A percentile compares a stretch with the other conserved stretches of the same genome.
These are phyloP conservation scores for Saksenaea vasiformis DNA, from an alignment of 371 early-diverging fungal species.

Conservation along the genomic window DNA sequence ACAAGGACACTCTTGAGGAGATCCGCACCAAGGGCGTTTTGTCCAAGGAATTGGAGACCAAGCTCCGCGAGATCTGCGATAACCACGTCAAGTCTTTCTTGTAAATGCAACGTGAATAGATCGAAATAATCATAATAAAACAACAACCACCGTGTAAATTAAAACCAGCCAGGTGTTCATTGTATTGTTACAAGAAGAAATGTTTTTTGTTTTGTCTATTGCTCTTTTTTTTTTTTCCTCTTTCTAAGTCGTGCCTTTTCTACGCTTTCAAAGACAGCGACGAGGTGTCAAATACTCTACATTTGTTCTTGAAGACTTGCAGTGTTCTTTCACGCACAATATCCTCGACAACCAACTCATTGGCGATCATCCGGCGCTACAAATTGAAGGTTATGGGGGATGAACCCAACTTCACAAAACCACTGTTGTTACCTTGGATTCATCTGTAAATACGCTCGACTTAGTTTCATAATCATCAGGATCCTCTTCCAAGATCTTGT, in stretches of 20 bases:
- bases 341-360: slow-evolving; percentile 71
- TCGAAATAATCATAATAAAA: neutral
- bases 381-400: neutral
- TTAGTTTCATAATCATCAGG: slow-evolving; percentile 64
- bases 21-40: slow-evolving; percentile 84
- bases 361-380: slow-evolving; percentile 72
- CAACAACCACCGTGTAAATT: neutral
- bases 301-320: slow-evolving; percentile 70
- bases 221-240: slow-evolving; percentile 8
- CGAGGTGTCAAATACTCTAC: slow-evolving; percentile 69
- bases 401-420: neutral
- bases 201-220: neutral
- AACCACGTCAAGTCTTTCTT: slow-evolving; percentile 89
- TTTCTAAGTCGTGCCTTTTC: slow-evolving; percentile 1
- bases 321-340: slow-evolving; percentile 73
- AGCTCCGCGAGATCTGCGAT: slow-evolving; percentile 81
- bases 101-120: slow-evolving; percentile 29
- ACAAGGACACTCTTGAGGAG: slow-evolving; percentile 81
- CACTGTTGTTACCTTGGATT: slow-evolving; percentile 56
- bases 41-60: slow-evolving; percentile 78
- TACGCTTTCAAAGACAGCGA: slow-evolving; percentile 28
- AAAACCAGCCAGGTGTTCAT: neutral
- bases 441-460: slow-evolving; percentile 59
- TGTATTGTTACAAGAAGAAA: neutral
- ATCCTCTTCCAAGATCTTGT: slow-evolving; percentile 58